phyloP scores from a whole-genome alignment of 2,329 filamentous ascomycete genomes.

The Talaromyces rugulosus region DNA sequence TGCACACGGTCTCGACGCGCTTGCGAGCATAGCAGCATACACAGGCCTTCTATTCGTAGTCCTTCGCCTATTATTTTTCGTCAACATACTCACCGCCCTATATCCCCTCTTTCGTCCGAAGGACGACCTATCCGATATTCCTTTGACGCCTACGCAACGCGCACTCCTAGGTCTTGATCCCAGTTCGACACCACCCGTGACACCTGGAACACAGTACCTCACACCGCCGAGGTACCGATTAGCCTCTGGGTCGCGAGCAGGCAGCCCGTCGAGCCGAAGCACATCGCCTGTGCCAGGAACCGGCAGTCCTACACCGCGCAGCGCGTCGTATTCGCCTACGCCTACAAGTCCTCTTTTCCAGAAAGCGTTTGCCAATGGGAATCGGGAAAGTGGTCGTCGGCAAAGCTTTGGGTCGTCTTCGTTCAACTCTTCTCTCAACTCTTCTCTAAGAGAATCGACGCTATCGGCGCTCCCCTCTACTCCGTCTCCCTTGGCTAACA shows the following conservation, averaged over 20 bases:
- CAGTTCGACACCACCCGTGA: slow-evolving; percentile 57
- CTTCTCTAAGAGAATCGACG: slow-evolving; percentile 37
- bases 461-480: slow-evolving; percentile 59
- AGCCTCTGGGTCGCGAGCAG: slow-evolving; percentile 57
- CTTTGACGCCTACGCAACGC: slow-evolving; percentile 84
- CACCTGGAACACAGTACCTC: slow-evolving; percentile 67
- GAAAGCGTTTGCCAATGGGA: slow-evolving; percentile 55
- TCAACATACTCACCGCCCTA: slow-evolving; percentile 69
- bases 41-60: slow-evolving; percentile 48
- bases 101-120: slow-evolving; percentile 66
- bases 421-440: slow-evolving; percentile 30
- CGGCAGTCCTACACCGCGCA: slow-evolving; percentile 30
- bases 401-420: slow-evolving; percentile 60
- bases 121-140: slow-evolving; percentile 82
- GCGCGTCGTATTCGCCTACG: slow-evolving; percentile 49
- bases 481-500: slow-evolving; percentile 63
- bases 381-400: slow-evolving; percentile 44
- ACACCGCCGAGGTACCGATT: slow-evolving; percentile 85
- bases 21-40: slow-evolving; percentile 24
- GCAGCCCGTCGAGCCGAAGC: slow-evolving; percentile 35
- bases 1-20: slow-evolving; percentile 3
- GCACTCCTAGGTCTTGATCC: slow-evolving; percentile 76
- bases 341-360: slow-evolving; percentile 59
- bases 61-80: slow-evolving; percentile 58
- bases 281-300: slow-evolving; percentile 36